These are phyloP conservation scores for Rhizopus delemar DNA, from an alignment of 371 early-diverging fungal species.

Conservation along the genomic window DNA sequence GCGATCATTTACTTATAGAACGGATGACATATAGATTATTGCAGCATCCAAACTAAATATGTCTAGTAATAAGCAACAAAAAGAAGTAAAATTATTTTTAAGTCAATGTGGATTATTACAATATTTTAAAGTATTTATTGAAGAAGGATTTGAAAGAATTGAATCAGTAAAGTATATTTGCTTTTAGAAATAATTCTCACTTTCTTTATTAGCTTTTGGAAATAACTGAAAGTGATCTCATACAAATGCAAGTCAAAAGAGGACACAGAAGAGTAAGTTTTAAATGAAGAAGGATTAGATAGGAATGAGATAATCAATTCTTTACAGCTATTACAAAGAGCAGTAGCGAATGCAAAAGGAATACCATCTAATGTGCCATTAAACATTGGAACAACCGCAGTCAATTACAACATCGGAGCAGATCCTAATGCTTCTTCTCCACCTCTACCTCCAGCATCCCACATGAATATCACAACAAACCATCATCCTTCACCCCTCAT, in stretches of 20 bases:
- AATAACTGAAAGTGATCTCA: conserved; percentile 50
- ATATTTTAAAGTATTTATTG: conserved; percentile 34
- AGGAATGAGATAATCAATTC: neutral
- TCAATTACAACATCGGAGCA: neutral
- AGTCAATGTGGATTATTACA: conserved; percentile 32
- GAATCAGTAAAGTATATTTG: conserved; percentile 35
- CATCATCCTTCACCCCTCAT: neutral
- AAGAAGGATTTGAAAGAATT: conserved; percentile 48
- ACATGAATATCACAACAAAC: neutral
- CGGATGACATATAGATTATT: neutral
- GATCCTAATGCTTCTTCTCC: conserved; percentile 1
- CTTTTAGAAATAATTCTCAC: neutral
- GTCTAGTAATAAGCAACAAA: neutral
- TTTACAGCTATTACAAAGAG: conserved; percentile 42
- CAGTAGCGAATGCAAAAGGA: conserved; percentile 38
- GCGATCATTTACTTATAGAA: neutral
- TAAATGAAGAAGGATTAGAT: neutral
- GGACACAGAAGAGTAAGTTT: conserved; percentile 54
- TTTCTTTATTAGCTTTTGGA: conserved; percentile 41
- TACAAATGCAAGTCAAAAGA: conserved; percentile 53
- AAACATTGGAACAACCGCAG: conserved; percentile 12
- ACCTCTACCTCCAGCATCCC: neutral
- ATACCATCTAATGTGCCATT: conserved; percentile 30
- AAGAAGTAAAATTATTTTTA: conserved; percentile 29
- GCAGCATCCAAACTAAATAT: conserved; percentile 2